A percentile compares a stretch with the other conserved stretches of the same genome.
phyloP scores from a whole-genome alignment of 2,329 filamentous ascomycete species.

The Acrocalymma vagum region DNA sequence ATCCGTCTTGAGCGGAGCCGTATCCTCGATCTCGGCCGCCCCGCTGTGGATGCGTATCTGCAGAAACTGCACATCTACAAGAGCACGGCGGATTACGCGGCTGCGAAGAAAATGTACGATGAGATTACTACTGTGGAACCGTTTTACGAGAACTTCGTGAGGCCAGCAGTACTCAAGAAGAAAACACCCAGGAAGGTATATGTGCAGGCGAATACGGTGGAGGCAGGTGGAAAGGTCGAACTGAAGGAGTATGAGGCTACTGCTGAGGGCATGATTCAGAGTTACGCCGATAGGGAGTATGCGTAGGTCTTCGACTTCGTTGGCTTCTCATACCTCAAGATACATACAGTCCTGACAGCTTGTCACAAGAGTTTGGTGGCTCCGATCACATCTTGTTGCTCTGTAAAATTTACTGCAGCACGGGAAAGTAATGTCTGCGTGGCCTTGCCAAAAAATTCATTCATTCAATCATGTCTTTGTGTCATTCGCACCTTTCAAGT shows the following conservation, averaged over 20 bases:
- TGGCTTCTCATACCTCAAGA: no score
- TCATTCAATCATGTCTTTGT: no score
- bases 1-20: constrained; percentile 86
- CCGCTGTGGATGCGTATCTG: constrained; percentile 84
- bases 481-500: no score
- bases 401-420: no score
- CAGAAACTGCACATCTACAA: constrained; percentile 95
- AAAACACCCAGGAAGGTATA: constrained; percentile 90
- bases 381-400: no score
- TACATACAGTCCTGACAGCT: no score
- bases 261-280: constrained; percentile 72
- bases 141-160: constrained; percentile 83
- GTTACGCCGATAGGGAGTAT: constrained; percentile 47
- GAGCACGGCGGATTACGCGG: constrained; percentile 82
- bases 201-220: constrained; percentile 89
- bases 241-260: constrained; percentile 88
- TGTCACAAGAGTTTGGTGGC: no score
- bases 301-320: constrained; percentile 23
- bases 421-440: no score
- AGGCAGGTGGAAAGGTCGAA: constrained; percentile 63
- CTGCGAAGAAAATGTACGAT: constrained; percentile 81
- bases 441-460: no score
- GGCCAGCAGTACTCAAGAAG: constrained; percentile 77
- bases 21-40: constrained; percentile 83
- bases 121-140: constrained; percentile 85